A percentile compares a stretch with the other conserved stretches of the same genome.
Conservation (phyloP, 805 yeast genomes). For the Maudiozyma turicensis region DNA sequence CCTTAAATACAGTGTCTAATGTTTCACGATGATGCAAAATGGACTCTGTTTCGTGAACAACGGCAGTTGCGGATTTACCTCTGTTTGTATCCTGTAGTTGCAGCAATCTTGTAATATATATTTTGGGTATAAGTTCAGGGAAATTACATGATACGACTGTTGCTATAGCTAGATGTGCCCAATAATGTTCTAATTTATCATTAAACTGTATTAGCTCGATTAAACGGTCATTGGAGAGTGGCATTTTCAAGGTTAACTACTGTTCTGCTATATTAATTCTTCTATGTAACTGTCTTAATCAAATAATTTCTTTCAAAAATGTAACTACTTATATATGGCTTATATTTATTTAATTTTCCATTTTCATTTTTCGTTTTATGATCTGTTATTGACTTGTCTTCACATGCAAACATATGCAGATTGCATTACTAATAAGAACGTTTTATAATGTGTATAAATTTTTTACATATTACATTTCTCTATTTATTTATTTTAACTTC, state of each 20-base stretch:
- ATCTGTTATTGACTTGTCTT: not conserved
- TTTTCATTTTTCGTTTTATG: too few species aligned
- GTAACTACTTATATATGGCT: not conserved
- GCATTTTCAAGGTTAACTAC: not conserved
- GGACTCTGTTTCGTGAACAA: not conserved
- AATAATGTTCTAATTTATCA: conserved; percentile 36
- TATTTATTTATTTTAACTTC: not conserved
- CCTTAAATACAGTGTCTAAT: not conserved
- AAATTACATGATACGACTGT: conserved; percentile 69
- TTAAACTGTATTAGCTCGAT: not conserved
- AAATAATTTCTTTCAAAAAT: too few species aligned
- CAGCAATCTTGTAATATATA: conserved; percentile 40
- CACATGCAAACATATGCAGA: not conserved
- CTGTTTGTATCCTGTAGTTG: not conserved
- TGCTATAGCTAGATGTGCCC: conserved; percentile 74
- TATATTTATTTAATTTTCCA: not conserved
- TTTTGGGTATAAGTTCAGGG: conserved; percentile 64
- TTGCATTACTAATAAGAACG: not conserved
- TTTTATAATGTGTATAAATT: not conserved
- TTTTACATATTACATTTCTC: not conserved
- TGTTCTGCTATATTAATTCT: too few species aligned
- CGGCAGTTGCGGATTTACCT: too few species aligned
- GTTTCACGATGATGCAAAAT: not conserved
- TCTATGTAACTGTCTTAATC: too few species aligned
- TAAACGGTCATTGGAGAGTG: not conserved